A percentile compares a stretch with the other conserved stretches of the same genome.
phyloP scores from a whole-genome alignment of 1,284 basidiomycete species.

The Retiboletus fuscus region DNA sequence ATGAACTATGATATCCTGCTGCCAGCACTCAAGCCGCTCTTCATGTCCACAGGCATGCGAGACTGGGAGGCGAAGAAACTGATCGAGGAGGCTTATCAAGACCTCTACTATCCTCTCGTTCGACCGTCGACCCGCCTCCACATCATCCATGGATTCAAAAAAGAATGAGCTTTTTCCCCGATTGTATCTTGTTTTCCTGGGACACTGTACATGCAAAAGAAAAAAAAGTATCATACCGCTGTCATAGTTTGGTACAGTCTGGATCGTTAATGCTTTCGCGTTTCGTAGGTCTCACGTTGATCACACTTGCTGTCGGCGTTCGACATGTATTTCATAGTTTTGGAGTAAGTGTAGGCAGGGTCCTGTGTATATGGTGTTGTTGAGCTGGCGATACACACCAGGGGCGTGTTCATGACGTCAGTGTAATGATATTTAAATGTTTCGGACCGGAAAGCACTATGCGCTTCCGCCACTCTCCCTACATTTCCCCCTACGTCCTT shows the following conservation, averaged over 20 bases:
- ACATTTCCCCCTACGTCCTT: too few species aligned
- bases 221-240: constrained; percentile 46
- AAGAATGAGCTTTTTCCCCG: constrained; percentile 52
- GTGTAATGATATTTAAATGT: constrained; percentile 39
- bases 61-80: constrained; percentile 64
- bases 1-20: constrained; percentile 75
- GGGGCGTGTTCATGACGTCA: constrained; percentile 18
- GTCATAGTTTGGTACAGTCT: constrained; percentile 31
- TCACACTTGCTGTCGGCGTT: constrained; percentile 15
- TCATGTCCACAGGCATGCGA: constrained; percentile 63
- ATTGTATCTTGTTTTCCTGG: constrained; percentile 53
- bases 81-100: constrained; percentile 69
- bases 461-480: too few species aligned
- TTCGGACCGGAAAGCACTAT: too few species aligned
- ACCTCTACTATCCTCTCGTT: constrained; percentile 71
- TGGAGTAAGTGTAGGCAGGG: background rate
- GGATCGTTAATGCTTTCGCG: constrained; percentile 33
- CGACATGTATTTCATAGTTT: constrained; percentile 33
- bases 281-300: constrained; percentile 30
- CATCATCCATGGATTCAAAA: constrained; percentile 68
- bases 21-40: constrained; percentile 68
- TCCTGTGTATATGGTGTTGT: constrained; percentile 2
- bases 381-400: constrained; percentile 11
- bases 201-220: constrained; percentile 36
- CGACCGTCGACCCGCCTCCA: constrained; percentile 64